Evolutionary conservation across 805 yeast species (phyloP), one percentile per base, ranked within the genome.

Genomic region (Nakazawaea ishiwadae): DNA sequence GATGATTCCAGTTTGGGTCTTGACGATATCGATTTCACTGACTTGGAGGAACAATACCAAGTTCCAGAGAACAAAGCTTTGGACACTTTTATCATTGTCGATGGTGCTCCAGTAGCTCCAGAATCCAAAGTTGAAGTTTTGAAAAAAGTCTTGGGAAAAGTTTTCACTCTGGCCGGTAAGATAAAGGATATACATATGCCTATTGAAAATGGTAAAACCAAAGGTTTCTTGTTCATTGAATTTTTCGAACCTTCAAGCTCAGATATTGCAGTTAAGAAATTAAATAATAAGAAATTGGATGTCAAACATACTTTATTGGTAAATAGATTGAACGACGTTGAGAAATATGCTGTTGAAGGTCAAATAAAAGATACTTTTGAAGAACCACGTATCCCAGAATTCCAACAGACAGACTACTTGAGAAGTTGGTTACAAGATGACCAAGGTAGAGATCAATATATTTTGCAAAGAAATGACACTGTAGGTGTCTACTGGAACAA

Each of bases 51-150:
- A 44, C 71, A 86, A 63, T 88, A 74, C 62, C 63, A 75, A 18
- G 79, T 84, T 37, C 55, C 59, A 39, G 74, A 77, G 43, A 78
- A 76, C 39, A 66, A 72, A 44, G 76, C 79, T 38, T 71, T 85
- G 44, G 96, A 86, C 55, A 77, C 77, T 55, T 89, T 78, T 57
- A 79, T 91, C 44, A 85, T 91, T 23, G 84, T 88, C 39, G 97
- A 89, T 60, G 99, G 99, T 36, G 90, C 96, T 9, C 99, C 99
- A 51, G 71, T 88, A 47, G 96, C 96, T 19, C 96, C 97, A 44
- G 95, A 83, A 59, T 62, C 87, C 40, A 93, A 93, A 66, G 85
- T 81, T 39, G 85, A 88, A 42, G 79, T 85, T 44, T 75, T 93
- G 58, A 75, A 81, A 51, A 90, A 87, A 62, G 97, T 95, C 34